Conservation (phyloP, 768 basidiomycete genomes). For the Macrocybe gigantea region DNA sequence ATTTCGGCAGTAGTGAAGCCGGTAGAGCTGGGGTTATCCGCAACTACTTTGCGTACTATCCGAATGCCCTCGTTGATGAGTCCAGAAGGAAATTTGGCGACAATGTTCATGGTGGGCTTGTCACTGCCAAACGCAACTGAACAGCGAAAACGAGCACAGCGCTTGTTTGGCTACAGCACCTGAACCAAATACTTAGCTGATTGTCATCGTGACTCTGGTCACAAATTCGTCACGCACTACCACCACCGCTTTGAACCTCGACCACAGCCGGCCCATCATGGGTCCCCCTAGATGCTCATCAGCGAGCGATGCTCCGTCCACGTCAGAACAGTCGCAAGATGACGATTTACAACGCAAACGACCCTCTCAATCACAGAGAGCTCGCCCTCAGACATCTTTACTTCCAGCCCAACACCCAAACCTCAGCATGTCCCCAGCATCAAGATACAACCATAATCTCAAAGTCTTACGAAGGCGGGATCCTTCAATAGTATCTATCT, state of each 20-base stretch:
- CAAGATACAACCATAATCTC: constrained; percentile 72
- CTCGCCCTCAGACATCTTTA: constrained; percentile 13
- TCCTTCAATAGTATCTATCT: constrained; percentile 71
- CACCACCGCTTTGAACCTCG: background rate
- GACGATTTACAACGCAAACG: constrained; percentile 7
- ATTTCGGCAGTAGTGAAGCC: constrained; percentile 33
- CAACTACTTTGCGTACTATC: constrained; percentile 26
- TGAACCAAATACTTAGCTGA: background rate
- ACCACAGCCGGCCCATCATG: constrained; percentile 14
- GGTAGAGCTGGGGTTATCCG: constrained; percentile 16
- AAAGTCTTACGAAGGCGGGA: constrained; percentile 76
- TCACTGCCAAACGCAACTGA: background rate
- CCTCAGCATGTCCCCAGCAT: constrained; percentile 56
- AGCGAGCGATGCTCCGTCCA: constrained; percentile 10
- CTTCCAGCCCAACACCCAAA: constrained; percentile 18
- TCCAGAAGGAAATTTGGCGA: constrained; percentile 6
- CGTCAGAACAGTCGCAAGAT: constrained; percentile 9
- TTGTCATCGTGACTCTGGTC: no score
- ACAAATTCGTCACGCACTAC: background rate
- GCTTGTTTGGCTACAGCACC: constrained; percentile 1
- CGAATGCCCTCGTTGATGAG: constrained; percentile 12
- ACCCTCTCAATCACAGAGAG: constrained; percentile 9
- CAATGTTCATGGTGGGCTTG: constrained; percentile 3
- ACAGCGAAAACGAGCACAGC: background rate
- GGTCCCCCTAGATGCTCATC: constrained; percentile 20